These are phyloP conservation scores for Backusella morwellensis DNA, from an alignment of 192 early-diverging fungal genomes.

Conservation along the genomic window DNA sequence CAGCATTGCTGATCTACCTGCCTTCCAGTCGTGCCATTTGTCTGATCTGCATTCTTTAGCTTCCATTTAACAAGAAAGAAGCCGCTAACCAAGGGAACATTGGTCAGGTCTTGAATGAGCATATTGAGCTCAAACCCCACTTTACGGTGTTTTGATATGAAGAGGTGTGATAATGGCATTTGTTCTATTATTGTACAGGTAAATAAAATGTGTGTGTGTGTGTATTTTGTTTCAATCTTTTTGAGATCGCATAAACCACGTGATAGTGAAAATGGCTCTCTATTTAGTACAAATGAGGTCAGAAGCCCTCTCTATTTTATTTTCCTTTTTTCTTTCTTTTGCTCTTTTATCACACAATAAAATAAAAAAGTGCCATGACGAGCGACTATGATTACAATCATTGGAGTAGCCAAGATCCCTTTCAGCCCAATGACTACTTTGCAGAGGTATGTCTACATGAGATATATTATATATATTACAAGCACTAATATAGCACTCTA, in stretches of 20 bases:
- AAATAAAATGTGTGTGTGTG: background rate
- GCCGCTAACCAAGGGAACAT: slow-evolving; percentile 78
- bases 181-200: background rate
- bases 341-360: background rate
- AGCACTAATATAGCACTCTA: background rate
- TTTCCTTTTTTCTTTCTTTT: background rate
- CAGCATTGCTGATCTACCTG: background rate
- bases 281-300: no score
- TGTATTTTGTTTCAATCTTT: background rate
- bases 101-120: slow-evolving; percentile 73
- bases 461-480: background rate
- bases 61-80: slow-evolving; percentile 82
- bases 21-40: slow-evolving; percentile 37
- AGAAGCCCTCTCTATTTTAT: background rate
- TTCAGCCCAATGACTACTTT: background rate
- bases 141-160: slow-evolving; percentile 71
- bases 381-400: background rate
- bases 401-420: background rate
- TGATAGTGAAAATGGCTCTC: background rate
- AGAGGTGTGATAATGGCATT: slow-evolving; percentile 55
- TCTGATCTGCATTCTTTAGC: slow-evolving; percentile 43
- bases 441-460: background rate
- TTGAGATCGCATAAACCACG: background rate
- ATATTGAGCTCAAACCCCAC: slow-evolving; percentile 61
- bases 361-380: background rate